phyloP scores from a whole-genome alignment of 495 filamentous ascomycete species.

The Daldinia grandis region DNA sequence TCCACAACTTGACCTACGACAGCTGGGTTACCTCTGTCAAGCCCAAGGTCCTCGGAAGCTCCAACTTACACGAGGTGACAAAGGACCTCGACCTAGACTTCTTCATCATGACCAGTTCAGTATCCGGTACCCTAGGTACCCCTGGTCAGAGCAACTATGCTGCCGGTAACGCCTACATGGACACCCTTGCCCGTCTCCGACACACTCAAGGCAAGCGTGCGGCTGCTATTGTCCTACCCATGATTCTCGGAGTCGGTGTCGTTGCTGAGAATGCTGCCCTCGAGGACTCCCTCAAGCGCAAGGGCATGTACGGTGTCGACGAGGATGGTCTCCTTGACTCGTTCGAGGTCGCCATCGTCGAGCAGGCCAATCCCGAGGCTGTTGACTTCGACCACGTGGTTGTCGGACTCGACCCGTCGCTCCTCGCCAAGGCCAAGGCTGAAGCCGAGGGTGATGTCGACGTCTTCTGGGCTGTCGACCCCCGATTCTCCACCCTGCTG shows the following conservation, averaged over 20 bases:
- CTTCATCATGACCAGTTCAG: constrained; percentile 61
- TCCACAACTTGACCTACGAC: constrained; percentile 48
- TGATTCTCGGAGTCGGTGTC: constrained; percentile 52
- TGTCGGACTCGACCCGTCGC: constrained; percentile 48
- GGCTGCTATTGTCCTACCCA: constrained; percentile 43
- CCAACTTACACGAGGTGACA: constrained; percentile 53
- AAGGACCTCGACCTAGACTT: constrained; percentile 54
- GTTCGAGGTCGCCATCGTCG: constrained; percentile 47
- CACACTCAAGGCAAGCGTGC: constrained; percentile 18
- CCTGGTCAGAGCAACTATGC: constrained; percentile 58
- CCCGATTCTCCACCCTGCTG: constrained; percentile 39
- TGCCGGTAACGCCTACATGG: constrained; percentile 59
- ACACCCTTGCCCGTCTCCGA: constrained; percentile 43
- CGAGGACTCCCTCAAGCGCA: constrained; percentile 46
- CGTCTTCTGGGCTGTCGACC: constrained; percentile 39
- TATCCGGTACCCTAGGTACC: constrained; percentile 57
- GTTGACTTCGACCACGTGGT: constrained; percentile 34
- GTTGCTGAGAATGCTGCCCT: constrained; percentile 52
- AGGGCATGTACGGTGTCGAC: constrained; percentile 53
- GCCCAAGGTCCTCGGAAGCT: constrained; percentile 53
- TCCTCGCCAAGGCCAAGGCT: constrained; percentile 32
- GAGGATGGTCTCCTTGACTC: constrained; percentile 46
- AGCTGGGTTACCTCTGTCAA: constrained; percentile 43
- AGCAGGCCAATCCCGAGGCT: background rate
- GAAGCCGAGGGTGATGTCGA: constrained; percentile 27